Evolutionary conservation across 1,284 basidiomycete species (phyloP), one percentile per base, ranked within the genome.

Genomic region (Lignosus rhinocerotis): DNA sequence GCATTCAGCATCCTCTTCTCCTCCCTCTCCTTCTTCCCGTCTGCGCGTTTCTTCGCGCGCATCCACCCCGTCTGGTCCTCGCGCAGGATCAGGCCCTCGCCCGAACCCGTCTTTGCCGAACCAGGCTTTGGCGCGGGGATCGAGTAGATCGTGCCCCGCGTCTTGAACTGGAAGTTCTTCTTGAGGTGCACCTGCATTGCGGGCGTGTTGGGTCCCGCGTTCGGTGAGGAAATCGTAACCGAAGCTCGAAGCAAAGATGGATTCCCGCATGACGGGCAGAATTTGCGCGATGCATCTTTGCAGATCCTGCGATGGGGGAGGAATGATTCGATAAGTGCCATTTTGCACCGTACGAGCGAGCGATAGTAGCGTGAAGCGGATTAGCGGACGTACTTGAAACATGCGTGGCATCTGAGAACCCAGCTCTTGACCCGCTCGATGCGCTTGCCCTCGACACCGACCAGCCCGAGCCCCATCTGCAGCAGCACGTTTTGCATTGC

Each of bases 401-500:
- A 99, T 16, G 95, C 97, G 76, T 99, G 97, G 75, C 97, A 99
- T 58, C 97, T 80, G 63, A 99, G 77, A 1, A 98, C 94, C 93
- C 94, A 99, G 62, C 88, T 98, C 77, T 96, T 95, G 33, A 99
- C 90, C 66, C 87, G 90, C 64, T 90, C 84, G 61, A 99, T 96
- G 66, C 87, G 83, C 76, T 90, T 93, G 8, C 97, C 97, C 66
- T 96, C 94, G 17, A 92, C 84, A 14, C 94, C 90, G n/a, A 99
- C 88, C 31, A 99, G 80, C 62, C 88, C 90, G 55, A 99, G 76
- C 0, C 93, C 92, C 92, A 99, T 97, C 72, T 98, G 96, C 53
- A 99, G 76, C 59, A 98, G 76, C 12, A 99, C 94, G 70, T 99
- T 99, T 76, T 99, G 97, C 85, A 99, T 97, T 14, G 97, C 97